phyloP scores from a whole-genome alignment of 1,139 yeast genomes.

The Taphrina deformans region DNA sequence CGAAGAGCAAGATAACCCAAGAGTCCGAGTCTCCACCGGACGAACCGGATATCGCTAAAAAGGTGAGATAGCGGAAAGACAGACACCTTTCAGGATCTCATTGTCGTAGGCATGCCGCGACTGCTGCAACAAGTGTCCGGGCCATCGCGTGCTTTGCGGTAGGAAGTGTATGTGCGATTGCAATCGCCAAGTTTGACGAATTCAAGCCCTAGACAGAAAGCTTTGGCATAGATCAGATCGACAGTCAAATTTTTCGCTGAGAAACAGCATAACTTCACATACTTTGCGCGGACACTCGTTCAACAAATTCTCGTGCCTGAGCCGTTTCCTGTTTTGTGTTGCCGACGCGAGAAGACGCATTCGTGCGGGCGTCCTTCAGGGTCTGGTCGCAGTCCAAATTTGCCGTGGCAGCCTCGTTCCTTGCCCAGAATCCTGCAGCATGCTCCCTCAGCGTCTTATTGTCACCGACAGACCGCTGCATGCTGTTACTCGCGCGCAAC shows the following conservation, averaged over 20 bases:
- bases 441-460: neutral
- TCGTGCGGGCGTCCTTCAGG: neutral
- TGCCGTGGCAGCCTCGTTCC: slow-evolving; percentile 6
- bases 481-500: slow-evolving; percentile 16
- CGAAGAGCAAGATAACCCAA: no score
- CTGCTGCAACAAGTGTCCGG: neutral
- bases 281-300: neutral
- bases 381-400: neutral
- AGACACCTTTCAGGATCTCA: no score
- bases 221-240: neutral
- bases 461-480: slow-evolving; percentile 22
- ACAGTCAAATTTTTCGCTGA: neutral
- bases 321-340: neutral
- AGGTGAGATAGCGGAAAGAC: no score
- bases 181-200: no score
- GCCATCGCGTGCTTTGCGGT: neutral
- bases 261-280: neutral
- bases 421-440: slow-evolving; percentile 1
- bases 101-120: no score
- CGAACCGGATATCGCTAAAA: no score
- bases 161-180: neutral
- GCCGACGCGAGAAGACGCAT: neutral
- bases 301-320: slow-evolving; percentile 1
- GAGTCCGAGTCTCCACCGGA: no score
- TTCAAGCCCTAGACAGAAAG: no score